Conservation (phyloP, 2,329 filamentous ascomycete genomes). For the Pyricularia pennisetigena region DNA sequence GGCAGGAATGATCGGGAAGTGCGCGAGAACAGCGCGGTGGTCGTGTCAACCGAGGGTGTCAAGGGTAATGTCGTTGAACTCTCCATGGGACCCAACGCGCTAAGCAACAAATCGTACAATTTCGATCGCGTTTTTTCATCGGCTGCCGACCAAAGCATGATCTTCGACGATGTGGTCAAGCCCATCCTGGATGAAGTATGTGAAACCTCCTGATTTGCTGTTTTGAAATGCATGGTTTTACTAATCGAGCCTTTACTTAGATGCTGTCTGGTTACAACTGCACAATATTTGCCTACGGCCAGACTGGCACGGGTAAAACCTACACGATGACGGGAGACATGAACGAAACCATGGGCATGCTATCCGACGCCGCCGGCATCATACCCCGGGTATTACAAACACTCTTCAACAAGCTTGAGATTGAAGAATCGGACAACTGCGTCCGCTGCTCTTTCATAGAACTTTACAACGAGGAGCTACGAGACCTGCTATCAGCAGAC, state of each 20-base stretch:
- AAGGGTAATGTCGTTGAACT: conserved; percentile 77
- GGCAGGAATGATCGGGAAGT: conserved; percentile 90
- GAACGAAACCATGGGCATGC: conserved; percentile 71
- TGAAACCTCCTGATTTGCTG: neutral
- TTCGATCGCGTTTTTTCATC: conserved; percentile 97
- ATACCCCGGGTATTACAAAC: conserved; percentile 84
- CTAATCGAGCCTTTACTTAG: conserved; percentile 30
- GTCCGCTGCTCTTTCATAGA: conserved; percentile 99
- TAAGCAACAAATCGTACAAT: conserved; percentile 92
- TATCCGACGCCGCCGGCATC: conserved; percentile 88
- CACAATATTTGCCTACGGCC: conserved; percentile 96
- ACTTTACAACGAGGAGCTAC: conserved; percentile 93
- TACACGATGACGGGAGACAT: conserved; percentile 99
- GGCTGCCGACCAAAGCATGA: conserved; percentile 84
- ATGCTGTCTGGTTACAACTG: conserved; percentile 95
- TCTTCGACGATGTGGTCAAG: conserved; percentile 91
- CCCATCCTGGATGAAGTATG: conserved; percentile 86
- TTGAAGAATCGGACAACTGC: conserved; percentile 69
- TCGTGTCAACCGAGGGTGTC: conserved; percentile 79
- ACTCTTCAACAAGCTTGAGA: conserved; percentile 76
- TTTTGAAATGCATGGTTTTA: neutral
- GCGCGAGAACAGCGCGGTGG: conserved; percentile 87
- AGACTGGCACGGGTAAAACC: conserved; percentile 96
- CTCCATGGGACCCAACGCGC: conserved; percentile 82
- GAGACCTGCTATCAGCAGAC: conserved; percentile 76